phyloP scores from a whole-genome alignment of 1,139 yeast genomes.

The Trichomonascaceae sp. region DNA sequence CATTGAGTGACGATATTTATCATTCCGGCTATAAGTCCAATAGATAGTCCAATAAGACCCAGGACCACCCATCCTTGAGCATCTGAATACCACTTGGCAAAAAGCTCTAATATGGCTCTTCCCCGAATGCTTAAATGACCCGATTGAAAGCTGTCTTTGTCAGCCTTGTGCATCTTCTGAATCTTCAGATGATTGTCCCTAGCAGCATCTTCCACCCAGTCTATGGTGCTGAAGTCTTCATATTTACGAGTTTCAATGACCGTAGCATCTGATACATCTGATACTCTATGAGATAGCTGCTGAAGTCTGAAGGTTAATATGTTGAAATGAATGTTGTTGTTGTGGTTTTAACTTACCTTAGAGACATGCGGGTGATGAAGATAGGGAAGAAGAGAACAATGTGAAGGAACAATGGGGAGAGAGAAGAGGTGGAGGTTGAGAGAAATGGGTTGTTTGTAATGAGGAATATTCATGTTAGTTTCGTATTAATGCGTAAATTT shows the following conservation, averaged over 20 bases:
- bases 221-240: slow-evolving; percentile 39
- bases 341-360: background rate
- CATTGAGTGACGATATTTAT: slow-evolving; percentile 80
- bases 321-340: background rate
- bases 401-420: background rate
- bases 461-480: too few species aligned
- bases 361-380: background rate
- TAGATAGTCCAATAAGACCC: slow-evolving; percentile 63
- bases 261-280: slow-evolving; percentile 15
- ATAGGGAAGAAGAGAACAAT: background rate
- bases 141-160: slow-evolving; percentile 2
- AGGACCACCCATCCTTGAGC: slow-evolving; percentile 71
- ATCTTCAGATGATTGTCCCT: slow-evolving; percentile 45
- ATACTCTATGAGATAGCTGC: background rate
- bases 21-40: slow-evolving; percentile 79
- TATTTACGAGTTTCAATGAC: slow-evolving; percentile 29
- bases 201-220: slow-evolving; percentile 78
- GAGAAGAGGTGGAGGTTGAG: too few species aligned
- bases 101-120: slow-evolving; percentile 11
- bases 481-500: too few species aligned
- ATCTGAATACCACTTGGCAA: slow-evolving; percentile 36
- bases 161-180: slow-evolving; percentile 19
- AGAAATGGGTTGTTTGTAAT: background rate
- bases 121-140: background rate
- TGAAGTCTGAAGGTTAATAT: background rate